Evolutionary conservation across 805 yeast species (phyloP), one percentile per base, ranked within the genome.

Genomic region (Yamadazyma phyllophila): DNA sequence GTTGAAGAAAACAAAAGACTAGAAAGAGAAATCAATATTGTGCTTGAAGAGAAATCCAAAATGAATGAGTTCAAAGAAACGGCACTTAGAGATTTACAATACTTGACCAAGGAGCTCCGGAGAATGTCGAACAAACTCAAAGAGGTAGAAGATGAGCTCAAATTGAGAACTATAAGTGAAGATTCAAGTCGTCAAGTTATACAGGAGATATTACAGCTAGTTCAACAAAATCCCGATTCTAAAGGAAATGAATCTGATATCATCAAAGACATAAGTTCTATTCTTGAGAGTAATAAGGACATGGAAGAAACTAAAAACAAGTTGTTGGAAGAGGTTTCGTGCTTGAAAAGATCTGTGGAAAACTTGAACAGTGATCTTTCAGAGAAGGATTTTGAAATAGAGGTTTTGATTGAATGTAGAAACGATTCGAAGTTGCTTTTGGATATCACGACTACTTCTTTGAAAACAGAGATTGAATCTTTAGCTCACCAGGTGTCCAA

Each of bases 381-480:
- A 37, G 16, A 17, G 20, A 26, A 37, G n/a, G 32, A 40, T 4
- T 40, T 40, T 40, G 43, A 40, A 24, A 30, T 40, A 11, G 36
- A 31, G 10, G 26, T 32, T 11, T 31, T 31, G 31, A 40, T 13
- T 17, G 43, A 40, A 14, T 24, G 36, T 26, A 30, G 32, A 24
- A 24, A 31, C n/a, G 43, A 40, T 30, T 14, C 27, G 2, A 26
- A 40, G 12, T 13, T 40, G 6, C 36, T 40, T 3, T 32, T 31
- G n/a, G 35, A 32, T n/a, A 16, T 40, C 37, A 40, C n/a, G 12
- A 17, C 13, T 26, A 24, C 43, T 4, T 17, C 32, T 20, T 32
- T n/a, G 6, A 15, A 31, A 12, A 16, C 16, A n/a, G 43, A 40
- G n/a, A 7, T 32, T n/a, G 43, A 40, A 32, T 30, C 43, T 4